Base-by-base conservation (phyloP, 176 grass and related monocot genomes). In the Poa annua region DNA sequence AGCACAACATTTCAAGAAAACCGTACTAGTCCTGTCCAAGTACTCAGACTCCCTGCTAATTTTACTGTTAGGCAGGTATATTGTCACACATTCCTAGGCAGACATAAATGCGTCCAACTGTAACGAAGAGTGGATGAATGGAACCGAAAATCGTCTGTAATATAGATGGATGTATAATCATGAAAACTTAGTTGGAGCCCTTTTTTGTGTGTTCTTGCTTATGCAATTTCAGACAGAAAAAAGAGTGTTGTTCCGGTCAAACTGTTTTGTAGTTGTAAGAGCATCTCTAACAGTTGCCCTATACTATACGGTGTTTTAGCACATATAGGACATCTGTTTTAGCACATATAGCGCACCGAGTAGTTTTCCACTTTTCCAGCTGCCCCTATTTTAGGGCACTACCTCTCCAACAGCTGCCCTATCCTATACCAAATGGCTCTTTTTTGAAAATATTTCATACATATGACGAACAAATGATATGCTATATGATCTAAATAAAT, bases 1-100 rank as follows among this genome's bases (percentile, higher is more conserved):
- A 70, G 36, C 66, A 70, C 66, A 70, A 21, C n/a, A 70, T 70
- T 13, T 70, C 4, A 70, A 70, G 66, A 70, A 22, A 44, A 44
- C 20, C 11, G 20, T 41, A 70, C 38, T 42, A 22, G 11, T n/a
- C 10, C 38, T 70, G 10, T 70, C 5, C 38, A 44, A 70, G 38
- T 13, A 70, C 66, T 70, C 6, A n/a, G 38, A 20, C 38, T 22
- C 65, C 34, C 34, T 67, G 34, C 39, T 56, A 56, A 21, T 21
- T 56, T n/a, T 56, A 56, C 53, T 56, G 53, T 24, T 57, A 67
- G 32, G 39, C 7, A 20, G 16, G 20, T 65, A 65, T 67, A 38
- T 67, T 33, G 35, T 67, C 60, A n/a, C 38, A 67, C 66, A 16
- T 64, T 13, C 24, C 26, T 29, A 64, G 26, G 61, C 6, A 64